Conservation (phyloP, 2,329 filamentous ascomycete species). For the Scorias spongiosa region DNA sequence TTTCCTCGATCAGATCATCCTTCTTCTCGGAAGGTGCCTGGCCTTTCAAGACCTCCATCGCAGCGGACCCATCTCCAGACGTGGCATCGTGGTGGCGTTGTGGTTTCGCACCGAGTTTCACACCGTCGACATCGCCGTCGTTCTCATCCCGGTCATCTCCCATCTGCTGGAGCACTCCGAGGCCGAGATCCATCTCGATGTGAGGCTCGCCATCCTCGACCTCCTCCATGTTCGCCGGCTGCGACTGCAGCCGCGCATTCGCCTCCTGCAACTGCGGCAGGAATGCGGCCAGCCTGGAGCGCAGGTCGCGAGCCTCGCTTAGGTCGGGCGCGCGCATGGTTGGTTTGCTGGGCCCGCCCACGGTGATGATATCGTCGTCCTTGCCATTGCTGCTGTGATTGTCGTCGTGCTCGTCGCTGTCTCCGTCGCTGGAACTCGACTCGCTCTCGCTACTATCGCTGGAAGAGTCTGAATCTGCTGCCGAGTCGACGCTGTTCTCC, state of each 20-base stretch:
- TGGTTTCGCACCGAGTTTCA: too few relatives aligned
- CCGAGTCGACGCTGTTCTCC: too few relatives aligned
- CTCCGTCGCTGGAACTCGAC: not conserved
- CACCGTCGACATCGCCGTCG: not conserved
- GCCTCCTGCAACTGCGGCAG: slow-evolving; percentile 18
- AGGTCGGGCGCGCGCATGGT: not conserved
- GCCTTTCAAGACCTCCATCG: not conserved
- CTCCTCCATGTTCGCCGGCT: slow-evolving; percentile 15
- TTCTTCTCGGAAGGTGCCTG: not conserved
- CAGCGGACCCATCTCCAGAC: too few relatives aligned
- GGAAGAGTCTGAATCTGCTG: not conserved
- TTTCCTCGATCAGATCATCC: not conserved
- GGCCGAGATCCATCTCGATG: slow-evolving; percentile 22
- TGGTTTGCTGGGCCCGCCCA: not conserved
- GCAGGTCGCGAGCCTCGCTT: slow-evolving; percentile 10
- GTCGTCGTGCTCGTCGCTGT: not conserved
- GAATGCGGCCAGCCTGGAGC: slow-evolving; percentile 14
- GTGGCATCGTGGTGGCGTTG: too few relatives aligned
- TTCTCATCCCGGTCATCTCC: slow-evolving; percentile 3
- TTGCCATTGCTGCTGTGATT: not conserved
- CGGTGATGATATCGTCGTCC: not conserved
- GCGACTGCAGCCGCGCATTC: slow-evolving; percentile 13
- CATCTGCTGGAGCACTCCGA: slow-evolving; percentile 20
- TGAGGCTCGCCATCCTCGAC: slow-evolving; percentile 18
- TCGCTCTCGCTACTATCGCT: not conserved